Conservation (phyloP, 2,329 filamentous ascomycete species). For the Sporothrix humicola region DNA sequence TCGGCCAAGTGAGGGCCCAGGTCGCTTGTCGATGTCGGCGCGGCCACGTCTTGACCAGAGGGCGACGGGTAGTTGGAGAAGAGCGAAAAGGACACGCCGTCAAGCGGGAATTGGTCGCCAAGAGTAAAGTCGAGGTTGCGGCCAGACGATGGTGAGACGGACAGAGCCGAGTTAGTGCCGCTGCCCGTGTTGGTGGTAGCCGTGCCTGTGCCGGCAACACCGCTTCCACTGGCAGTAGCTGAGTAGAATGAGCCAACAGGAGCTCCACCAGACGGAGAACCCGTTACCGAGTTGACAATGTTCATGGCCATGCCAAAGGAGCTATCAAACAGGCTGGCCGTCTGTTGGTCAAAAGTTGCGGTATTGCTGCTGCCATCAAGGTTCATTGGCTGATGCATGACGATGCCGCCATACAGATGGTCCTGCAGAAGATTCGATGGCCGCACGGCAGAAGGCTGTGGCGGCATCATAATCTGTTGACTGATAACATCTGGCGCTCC, state of each 20-base stretch:
- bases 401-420: slow-evolving; percentile 42
- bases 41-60: slow-evolving; percentile 24
- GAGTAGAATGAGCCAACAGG: neutral
- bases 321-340: slow-evolving; percentile 26
- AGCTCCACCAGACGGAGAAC: neutral
- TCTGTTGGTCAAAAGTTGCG: neutral
- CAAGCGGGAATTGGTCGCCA: slow-evolving; percentile 11
- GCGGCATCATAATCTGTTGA: neutral
- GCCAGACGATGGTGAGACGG: slow-evolving; percentile 34
- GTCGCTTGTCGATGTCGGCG: slow-evolving; percentile 25
- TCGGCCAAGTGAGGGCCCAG: slow-evolving; percentile 23
- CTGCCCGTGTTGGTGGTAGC: neutral
- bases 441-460: neutral
- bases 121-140: slow-evolving; percentile 26
- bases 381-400: slow-evolving; percentile 40
- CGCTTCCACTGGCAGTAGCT: neutral
- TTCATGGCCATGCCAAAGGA: slow-evolving; percentile 12
- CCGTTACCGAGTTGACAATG: neutral
- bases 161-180: slow-evolving; percentile 26
- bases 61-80: slow-evolving; percentile 1
- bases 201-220: neutral
- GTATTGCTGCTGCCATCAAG: neutral
- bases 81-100: slow-evolving; percentile 1
- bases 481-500: neutral
- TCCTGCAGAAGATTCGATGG: neutral